These are phyloP conservation scores for Nemania abortiva DNA, from an alignment of 2,329 filamentous ascomycete species.

Conservation along the genomic window DNA sequence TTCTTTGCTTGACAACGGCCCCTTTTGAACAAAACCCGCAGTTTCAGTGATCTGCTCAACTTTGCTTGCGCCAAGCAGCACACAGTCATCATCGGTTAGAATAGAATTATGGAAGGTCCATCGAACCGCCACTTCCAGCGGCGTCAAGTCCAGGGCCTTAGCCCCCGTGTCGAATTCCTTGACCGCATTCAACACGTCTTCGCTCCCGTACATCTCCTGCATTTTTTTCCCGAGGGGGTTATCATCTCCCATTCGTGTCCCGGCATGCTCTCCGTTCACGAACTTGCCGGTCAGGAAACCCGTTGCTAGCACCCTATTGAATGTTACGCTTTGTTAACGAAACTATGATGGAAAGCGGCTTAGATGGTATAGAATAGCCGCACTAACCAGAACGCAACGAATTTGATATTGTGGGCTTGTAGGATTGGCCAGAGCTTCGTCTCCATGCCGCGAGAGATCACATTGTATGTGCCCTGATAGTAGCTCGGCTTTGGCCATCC, in stretches of 20 bases:
- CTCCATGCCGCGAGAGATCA: slow-evolving; percentile 54
- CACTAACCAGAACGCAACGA: slow-evolving; percentile 40
- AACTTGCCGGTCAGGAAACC: slow-evolving; percentile 55
- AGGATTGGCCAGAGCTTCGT: slow-evolving; percentile 53
- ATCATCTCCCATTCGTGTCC: slow-evolving; percentile 48
- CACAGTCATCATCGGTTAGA: slow-evolving; percentile 47
- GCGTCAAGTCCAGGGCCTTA: slow-evolving; percentile 44
- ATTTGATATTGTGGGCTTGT: slow-evolving; percentile 47
- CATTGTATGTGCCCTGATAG: slow-evolving; percentile 57
- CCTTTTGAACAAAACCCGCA: slow-evolving; percentile 48
- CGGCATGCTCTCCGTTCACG: slow-evolving; percentile 43
- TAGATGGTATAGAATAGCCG: not conserved
- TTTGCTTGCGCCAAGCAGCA: slow-evolving; percentile 54
- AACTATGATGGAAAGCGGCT: not conserved
- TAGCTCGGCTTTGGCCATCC: slow-evolving; percentile 54
- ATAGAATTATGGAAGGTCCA: slow-evolving; percentile 52
- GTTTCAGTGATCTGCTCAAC: slow-evolving; percentile 51
- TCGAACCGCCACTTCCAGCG: slow-evolving; percentile 53
- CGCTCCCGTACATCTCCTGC: slow-evolving; percentile 48
- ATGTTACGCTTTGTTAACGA: not conserved
- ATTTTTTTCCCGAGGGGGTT: slow-evolving; percentile 39
- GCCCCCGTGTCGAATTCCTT: slow-evolving; percentile 49
- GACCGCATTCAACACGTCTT: slow-evolving; percentile 48
- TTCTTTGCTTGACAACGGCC: slow-evolving; percentile 49
- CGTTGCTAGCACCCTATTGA: slow-evolving; percentile 34